Conservation (phyloP, 2,329 filamentous ascomycete genomes). For the Setomelanomma holmii region DNA sequence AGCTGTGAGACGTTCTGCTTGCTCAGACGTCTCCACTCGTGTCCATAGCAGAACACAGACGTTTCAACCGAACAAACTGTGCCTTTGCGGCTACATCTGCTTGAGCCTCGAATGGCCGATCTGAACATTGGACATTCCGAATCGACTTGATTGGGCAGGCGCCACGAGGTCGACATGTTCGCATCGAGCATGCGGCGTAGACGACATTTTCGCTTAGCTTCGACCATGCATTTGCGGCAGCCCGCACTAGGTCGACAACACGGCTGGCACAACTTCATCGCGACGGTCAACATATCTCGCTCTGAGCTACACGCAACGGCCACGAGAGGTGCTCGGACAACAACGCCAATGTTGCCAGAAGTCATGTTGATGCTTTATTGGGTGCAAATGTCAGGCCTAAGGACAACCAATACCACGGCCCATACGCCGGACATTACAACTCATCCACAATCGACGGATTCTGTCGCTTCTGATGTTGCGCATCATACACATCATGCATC, state of each 20-base stretch:
- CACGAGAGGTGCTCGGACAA: no score
- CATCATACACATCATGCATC: no score
- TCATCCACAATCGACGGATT: no score
- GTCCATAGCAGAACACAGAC: constrained; percentile 73
- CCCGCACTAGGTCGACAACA: not conserved
- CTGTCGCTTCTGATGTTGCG: no score
- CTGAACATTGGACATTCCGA: constrained; percentile 25
- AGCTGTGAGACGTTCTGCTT: constrained; percentile 53
- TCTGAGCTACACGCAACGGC: no score
- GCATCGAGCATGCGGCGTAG: constrained; percentile 28
- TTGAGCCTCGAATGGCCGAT: constrained; percentile 38
- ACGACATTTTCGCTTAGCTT: constrained; percentile 36
- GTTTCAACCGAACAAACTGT: constrained; percentile 52
- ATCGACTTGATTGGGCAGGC: constrained; percentile 28
- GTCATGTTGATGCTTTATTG: no score
- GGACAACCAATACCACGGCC: no score
- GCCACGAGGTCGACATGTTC: constrained; percentile 29
- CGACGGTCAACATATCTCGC: no score
- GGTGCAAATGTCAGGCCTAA: no score
- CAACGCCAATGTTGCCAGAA: no score
- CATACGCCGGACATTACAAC: no score
- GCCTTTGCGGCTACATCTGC: constrained; percentile 48
- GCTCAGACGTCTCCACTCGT: constrained; percentile 72
- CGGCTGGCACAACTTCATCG: no score
- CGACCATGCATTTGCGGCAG: constrained; percentile 16